Base-by-base conservation (phyloP, 306 rosid species). In the Gastrolobium bilobum region DNA sequence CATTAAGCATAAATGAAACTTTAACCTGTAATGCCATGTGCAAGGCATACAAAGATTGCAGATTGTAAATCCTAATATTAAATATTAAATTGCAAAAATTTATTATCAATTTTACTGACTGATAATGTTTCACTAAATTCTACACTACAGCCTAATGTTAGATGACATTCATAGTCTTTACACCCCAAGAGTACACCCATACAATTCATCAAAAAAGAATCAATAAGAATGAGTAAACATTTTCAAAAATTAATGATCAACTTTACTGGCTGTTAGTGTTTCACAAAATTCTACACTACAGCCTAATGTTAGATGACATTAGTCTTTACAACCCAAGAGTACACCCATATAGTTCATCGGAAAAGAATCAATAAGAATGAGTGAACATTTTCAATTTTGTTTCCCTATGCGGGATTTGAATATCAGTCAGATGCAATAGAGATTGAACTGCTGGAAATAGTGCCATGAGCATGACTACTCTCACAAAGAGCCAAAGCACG, bases 391-490 rank as follows among this genome's bases (percentile, higher is more conserved):
- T 81, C 81, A 60, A 10, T 54, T 63, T 51, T 69, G 68, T 37
- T 37, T 75, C 47, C 69, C n/a, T 68, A 58, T 78, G 31, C 70
- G 59, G 60, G 78, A 7, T 67, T 67, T 67, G 56, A 67, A 56
- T 71, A 66, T 85, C 82, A 92, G 43, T 91, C 96, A 43, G 96
- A 91, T 81, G 48, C 86, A 80, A 91, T 70, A 53, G 98, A 95
- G 85, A 90, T 64, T 82, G 86, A 63, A 78, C 89, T 93, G 61
- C 98, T 95, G 2, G 98, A 95, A 79, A 91, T 93, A 91, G 88
- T 95, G 42, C 96, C 99, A 77, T 84, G 97, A 68, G 94, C 99
- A 77, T 84, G 97, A 68, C 97, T 95, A 10, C 64, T 84, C 68
- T 91, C 99, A 78, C 96, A 93, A 15, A 90, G 90, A 68, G 83